Evolutionary conservation across 1,284 basidiomycete species (phyloP).

Genomic region (Neolentinus lepideus): DNA sequence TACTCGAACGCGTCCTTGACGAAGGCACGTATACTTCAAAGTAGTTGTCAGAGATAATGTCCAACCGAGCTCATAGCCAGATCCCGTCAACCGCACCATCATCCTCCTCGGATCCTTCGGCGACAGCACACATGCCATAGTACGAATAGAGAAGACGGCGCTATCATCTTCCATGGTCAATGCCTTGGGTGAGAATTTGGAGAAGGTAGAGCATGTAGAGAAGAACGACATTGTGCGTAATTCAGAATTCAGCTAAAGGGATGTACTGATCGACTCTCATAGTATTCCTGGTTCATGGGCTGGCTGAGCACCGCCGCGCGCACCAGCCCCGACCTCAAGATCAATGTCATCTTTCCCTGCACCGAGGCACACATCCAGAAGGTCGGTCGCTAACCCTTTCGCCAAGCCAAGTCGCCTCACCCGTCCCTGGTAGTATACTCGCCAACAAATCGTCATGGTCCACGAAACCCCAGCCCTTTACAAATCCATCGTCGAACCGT

Average conservation of each 20-base stretch:
- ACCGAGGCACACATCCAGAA: slow-evolving; percentile 81
- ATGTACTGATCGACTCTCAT: not conserved
- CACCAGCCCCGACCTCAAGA: slow-evolving; percentile 39
- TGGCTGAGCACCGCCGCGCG: slow-evolving; percentile 28
- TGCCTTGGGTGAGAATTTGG: slow-evolving; percentile 15
- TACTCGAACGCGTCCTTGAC: slow-evolving; percentile 1
- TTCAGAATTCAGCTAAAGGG: not conserved
- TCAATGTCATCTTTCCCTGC: slow-evolving; percentile 77
- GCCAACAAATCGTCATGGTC: slow-evolving; percentile 68
- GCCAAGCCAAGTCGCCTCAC: not conserved
- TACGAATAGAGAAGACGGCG: slow-evolving; percentile 54
- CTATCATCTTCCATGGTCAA: slow-evolving; percentile 30
- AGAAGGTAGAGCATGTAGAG: slow-evolving; percentile 27
- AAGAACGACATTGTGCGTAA: slow-evolving; percentile 39
- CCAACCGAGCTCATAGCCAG: slow-evolving; percentile 22
- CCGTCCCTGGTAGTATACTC: slow-evolving; percentile 56
- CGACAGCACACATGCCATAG: slow-evolving; percentile 34
- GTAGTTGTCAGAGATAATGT: not conserved
- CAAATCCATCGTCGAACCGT: slow-evolving; percentile 64
- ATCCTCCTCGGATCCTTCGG: slow-evolving; percentile 35
- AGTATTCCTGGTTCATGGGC: slow-evolving; percentile 39
- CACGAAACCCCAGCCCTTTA: slow-evolving; percentile 79
- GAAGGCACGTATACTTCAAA: not conserved
- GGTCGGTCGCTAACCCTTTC: slow-evolving; percentile 27
- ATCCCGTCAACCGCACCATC: slow-evolving; percentile 40